phyloP scores from a whole-genome alignment of 2,329 filamentous ascomycete genomes.

The Teratosphaeria nubilosa region DNA sequence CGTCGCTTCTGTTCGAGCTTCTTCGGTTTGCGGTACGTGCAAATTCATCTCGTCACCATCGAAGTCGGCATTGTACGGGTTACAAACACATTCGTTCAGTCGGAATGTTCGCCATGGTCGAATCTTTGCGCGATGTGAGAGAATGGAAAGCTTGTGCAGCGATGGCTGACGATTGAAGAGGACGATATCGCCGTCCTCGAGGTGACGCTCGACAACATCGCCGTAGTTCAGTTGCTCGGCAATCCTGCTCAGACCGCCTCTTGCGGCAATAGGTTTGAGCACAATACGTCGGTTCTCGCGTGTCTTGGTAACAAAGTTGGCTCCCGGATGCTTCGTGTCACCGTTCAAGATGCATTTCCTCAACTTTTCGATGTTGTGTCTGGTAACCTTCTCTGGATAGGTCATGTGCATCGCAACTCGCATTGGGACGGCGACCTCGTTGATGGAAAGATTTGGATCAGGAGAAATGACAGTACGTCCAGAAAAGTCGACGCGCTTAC shows the following conservation, averaged over 20 bases:
- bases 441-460: conserved; percentile 85
- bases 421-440: conserved; percentile 84
- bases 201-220: conserved; percentile 85
- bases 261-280: conserved; percentile 44
- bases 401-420: conserved; percentile 94
- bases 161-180: conserved; percentile 97
- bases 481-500: conserved; percentile 97
- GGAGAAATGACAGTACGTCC: conserved; percentile 95
- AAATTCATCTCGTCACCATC: conserved; percentile 99
- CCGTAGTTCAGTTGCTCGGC: conserved; percentile 68
- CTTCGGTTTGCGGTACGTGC: conserved; percentile 94
- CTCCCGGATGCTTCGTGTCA: conserved; percentile 71
- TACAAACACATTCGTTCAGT: conserved; percentile 95
- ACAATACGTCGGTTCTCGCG: conserved; percentile 61
- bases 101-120: conserved; percentile 93
- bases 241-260: conserved; percentile 52
- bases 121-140: conserved; percentile 88
- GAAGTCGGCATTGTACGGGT: conserved; percentile 97
- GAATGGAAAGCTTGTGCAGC: conserved; percentile 96
- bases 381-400: conserved; percentile 80
- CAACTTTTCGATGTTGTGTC: conserved; percentile 77
- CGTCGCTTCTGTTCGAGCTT: conserved; percentile 88
- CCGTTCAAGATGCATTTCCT: conserved; percentile 65
- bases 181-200: conserved; percentile 91
- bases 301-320: conserved; percentile 69